Conservation (phyloP, 2,329 filamentous ascomycete genomes). For the Myotisia sp. region DNA sequence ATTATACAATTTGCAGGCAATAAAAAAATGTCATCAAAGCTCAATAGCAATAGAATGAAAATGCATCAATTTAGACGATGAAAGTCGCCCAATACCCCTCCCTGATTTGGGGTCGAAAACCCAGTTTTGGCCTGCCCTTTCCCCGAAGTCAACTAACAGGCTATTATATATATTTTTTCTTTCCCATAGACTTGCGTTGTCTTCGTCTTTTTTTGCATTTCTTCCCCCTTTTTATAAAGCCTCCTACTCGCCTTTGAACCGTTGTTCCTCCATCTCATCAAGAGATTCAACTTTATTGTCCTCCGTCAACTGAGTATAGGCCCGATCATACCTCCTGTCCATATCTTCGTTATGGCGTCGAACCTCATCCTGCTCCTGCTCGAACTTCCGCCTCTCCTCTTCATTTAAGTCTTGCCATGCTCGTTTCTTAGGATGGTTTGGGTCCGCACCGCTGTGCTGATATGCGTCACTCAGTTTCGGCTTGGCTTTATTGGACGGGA, state of each 20-base stretch:
- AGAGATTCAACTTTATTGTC: conserved; percentile 7
- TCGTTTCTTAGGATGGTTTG: conserved; percentile 10
- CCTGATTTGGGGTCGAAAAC: too few species aligned
- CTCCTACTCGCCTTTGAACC: conserved; percentile 8
- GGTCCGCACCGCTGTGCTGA: conserved; percentile 11
- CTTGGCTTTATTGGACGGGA: conserved; percentile 12
- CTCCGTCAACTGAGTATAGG: conserved; percentile 9
- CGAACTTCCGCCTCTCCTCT: conserved; percentile 7
- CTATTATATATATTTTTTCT: too few species aligned
- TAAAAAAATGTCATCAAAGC: too few species aligned
- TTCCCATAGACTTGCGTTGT: too few species aligned
- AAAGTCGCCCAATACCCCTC: too few species aligned
- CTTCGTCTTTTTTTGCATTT: too few species aligned
- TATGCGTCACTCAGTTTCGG: conserved; percentile 12
- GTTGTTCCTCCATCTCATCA: conserved; percentile 9
- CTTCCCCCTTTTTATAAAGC: too few species aligned
- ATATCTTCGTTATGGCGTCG: conserved; percentile 13
- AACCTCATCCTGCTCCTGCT: conserved; percentile 9
- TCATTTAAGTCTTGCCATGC: conserved; percentile 9
- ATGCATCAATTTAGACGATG: too few species aligned
- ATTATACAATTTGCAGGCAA: too few species aligned
- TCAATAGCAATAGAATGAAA: too few species aligned
- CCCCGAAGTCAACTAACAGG: too few species aligned
- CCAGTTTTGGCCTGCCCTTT: too few species aligned
- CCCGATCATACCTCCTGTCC: conserved; percentile 11